Evolutionary conservation across 768 basidiomycete genomes (phyloP).

Genomic region (Punctularia strigosozonata): DNA sequence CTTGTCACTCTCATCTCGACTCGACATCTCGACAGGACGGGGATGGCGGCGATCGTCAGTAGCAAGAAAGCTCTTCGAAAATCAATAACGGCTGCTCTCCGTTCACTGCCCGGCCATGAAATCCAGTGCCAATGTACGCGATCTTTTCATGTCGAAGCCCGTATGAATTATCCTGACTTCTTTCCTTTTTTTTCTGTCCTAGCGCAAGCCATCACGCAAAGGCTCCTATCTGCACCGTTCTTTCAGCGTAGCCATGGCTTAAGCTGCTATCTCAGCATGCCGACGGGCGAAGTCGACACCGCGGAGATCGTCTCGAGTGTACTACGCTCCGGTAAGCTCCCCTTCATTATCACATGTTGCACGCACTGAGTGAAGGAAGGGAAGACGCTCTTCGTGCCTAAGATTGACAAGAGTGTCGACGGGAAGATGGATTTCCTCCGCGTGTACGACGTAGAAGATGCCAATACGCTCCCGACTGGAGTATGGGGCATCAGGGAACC

Average conservation of each 20-base stretch:
- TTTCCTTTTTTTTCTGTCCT: slow-evolving; percentile 3
- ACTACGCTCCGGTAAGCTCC: slow-evolving; percentile 34
- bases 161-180: slow-evolving; percentile 4
- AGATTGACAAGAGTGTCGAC: slow-evolving; percentile 30
- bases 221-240: slow-evolving; percentile 36
- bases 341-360: background rate
- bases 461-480: slow-evolving; percentile 43
- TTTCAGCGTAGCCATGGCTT: slow-evolving; percentile 38
- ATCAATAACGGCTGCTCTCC: slow-evolving; percentile 31
- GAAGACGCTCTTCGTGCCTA: slow-evolving; percentile 63
- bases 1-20: too few relatives aligned
- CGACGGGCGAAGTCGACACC: slow-evolving; percentile 57
- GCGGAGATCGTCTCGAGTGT: slow-evolving; percentile 36
- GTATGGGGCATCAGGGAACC: slow-evolving; percentile 75
- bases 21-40: too few relatives aligned
- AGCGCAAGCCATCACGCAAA: slow-evolving; percentile 37
- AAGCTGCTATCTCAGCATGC: slow-evolving; percentile 79
- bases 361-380: slow-evolving; percentile 22
- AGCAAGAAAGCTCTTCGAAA: slow-evolving; percentile 51
- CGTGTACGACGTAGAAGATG: slow-evolving; percentile 47
- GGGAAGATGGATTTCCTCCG: slow-evolving; percentile 54
- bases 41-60: too few relatives aligned
- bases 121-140: slow-evolving; percentile 50
- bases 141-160: background rate
- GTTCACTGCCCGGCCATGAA: slow-evolving; percentile 27